These are phyloP conservation scores for Lecanicillium sp. DNA, from an alignment of 2,329 filamentous ascomycete species.

Conservation along the genomic window DNA sequence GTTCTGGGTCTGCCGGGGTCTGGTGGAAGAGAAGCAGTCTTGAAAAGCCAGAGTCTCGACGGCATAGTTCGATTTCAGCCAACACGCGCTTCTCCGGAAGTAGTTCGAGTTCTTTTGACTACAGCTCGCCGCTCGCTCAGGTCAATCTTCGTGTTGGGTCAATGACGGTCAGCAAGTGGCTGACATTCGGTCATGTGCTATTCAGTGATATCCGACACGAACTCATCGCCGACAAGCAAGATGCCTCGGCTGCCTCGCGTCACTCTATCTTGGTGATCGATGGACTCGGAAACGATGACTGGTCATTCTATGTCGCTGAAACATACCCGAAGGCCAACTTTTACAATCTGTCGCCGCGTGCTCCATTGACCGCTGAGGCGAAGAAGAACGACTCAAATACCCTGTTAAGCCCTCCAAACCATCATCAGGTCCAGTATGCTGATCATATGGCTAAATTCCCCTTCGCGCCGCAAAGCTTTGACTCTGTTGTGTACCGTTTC, in stretches of 20 bases:
- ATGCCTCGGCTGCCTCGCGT: conserved; percentile 35
- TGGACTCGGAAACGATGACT: conserved; percentile 80
- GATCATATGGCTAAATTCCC: conserved; percentile 63
- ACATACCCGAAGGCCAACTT: conserved; percentile 70
- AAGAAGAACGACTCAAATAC: conserved; percentile 39
- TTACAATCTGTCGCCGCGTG: conserved; percentile 65
- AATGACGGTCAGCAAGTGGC: conserved; percentile 82
- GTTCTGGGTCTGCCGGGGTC: conserved; percentile 35
- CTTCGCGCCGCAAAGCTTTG: conserved; percentile 70
- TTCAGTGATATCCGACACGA: conserved; percentile 76
- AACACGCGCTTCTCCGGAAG: conserved; percentile 36
- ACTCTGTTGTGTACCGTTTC: conserved; percentile 70
- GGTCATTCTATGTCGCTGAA: conserved; percentile 80
- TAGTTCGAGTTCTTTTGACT: conserved; percentile 44
- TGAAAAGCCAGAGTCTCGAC: conserved; percentile 15
- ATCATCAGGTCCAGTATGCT: conserved; percentile 66
- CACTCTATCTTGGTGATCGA: conserved; percentile 71
- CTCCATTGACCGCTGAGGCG: conserved; percentile 42
- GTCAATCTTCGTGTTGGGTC: conserved; percentile 75
- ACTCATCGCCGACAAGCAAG: conserved; percentile 40
- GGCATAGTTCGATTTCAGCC: conserved; percentile 27
- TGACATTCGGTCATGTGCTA: conserved; percentile 76
- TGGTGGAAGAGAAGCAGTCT: conserved; percentile 17
- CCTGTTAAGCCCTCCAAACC: conserved; percentile 58
- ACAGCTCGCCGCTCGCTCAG: conserved; percentile 59